phyloP scores from a whole-genome alignment of 1,284 basidiomycete species.

The Austropuccinia psidii region DNA sequence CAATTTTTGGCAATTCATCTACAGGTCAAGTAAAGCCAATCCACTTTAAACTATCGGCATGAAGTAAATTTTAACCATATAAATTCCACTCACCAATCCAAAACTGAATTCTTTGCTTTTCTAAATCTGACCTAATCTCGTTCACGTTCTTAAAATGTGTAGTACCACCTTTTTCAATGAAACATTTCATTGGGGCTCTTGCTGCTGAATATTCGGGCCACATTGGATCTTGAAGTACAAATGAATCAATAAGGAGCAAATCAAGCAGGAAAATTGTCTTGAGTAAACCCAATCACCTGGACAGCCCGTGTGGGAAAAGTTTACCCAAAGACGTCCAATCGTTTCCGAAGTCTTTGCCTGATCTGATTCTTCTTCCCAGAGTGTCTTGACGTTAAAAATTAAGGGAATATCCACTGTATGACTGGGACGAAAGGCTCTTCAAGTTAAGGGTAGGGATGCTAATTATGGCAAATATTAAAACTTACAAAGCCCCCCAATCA shows the following conservation, averaged over 20 bases:
- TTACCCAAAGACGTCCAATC: slow-evolving; percentile 14
- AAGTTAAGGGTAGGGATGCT: neutral
- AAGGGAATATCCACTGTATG: slow-evolving; percentile 21
- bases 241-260: neutral
- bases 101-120: slow-evolving; percentile 19
- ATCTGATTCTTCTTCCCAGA: slow-evolving; percentile 14
- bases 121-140: slow-evolving; percentile 4
- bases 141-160: slow-evolving; percentile 2
- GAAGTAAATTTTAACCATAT: no score
- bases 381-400: slow-evolving; percentile 22
- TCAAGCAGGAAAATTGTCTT: neutral
- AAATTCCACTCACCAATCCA: slow-evolving; percentile 31
- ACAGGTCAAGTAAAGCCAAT: no score
- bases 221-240: neutral
- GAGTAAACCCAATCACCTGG: neutral
- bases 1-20: no score
- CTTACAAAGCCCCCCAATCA: slow-evolving; percentile 21
- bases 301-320: slow-evolving; percentile 14
- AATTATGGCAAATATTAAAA: neutral
- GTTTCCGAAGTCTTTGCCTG: slow-evolving; percentile 20
- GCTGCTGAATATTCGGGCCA: slow-evolving; percentile 12
- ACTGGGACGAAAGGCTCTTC: neutral
- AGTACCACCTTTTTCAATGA: neutral
- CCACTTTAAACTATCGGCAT: no score
- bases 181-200: slow-evolving; percentile 2